Evolutionary conservation across 306 rosid species (phyloP).

Genomic region (Prunus armeniaca): DNA sequence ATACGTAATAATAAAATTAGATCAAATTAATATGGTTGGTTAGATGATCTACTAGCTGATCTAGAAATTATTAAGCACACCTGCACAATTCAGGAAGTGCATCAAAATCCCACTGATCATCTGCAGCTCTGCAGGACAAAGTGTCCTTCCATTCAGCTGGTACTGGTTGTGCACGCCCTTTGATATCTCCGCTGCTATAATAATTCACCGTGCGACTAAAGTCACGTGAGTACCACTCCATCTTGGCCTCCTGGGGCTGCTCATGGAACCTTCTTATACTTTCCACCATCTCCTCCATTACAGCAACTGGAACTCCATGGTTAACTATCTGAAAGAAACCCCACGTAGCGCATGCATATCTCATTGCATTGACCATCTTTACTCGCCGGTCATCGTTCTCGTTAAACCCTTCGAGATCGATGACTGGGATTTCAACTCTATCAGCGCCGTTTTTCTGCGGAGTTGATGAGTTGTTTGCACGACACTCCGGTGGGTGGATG

Average conservation of each 20-base stretch:
- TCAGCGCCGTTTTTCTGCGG: neutral
- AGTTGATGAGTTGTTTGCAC: neutral
- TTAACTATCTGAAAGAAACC: slow-evolving; percentile 61
- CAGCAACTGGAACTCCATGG: slow-evolving; percentile 38
- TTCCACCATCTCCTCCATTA: slow-evolving; percentile 29
- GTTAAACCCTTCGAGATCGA: slow-evolving; percentile 51
- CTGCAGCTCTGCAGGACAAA: neutral
- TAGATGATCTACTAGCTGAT: neutral
- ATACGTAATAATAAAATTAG: neutral
- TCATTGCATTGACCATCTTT: slow-evolving; percentile 30
- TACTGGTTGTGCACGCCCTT: slow-evolving; percentile 14
- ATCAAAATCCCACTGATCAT: neutral
- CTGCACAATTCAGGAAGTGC: slow-evolving; percentile 17
- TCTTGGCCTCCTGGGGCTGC: slow-evolving; percentile 41
- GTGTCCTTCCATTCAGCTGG: slow-evolving; percentile 21
- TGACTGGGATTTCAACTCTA: neutral
- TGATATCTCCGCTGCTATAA: slow-evolving; percentile 42
- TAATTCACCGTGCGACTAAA: slow-evolving; percentile 17
- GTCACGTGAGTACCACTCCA: slow-evolving; percentile 36
- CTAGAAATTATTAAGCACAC: neutral
- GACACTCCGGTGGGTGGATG: slow-evolving; percentile 50
- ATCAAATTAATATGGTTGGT: neutral
- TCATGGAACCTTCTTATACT: slow-evolving; percentile 38
- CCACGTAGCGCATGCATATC: slow-evolving; percentile 39
- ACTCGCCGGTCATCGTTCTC: slow-evolving; percentile 25